Conservation (phyloP, 768 basidiomycete genomes). For the Gymnopilus dilepis region DNA sequence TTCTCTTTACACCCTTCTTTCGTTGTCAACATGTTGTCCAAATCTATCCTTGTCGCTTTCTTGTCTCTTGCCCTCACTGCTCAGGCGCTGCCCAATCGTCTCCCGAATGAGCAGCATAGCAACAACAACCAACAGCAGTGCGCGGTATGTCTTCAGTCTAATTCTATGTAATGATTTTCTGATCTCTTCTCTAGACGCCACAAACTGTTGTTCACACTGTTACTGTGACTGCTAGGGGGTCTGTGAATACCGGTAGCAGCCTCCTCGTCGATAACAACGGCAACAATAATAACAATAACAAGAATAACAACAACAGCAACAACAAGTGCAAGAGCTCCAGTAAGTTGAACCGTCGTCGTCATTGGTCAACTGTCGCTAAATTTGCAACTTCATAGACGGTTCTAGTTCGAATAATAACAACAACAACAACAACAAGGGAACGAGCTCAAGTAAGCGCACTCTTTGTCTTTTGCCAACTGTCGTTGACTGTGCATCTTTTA, state of each 20-base stretch:
- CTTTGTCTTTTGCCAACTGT: no score
- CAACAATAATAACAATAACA: neutral
- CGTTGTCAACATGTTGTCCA: conserved; percentile 45
- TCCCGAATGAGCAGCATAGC: conserved; percentile 15
- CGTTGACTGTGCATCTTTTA: no score
- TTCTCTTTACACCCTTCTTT: conserved; percentile 18
- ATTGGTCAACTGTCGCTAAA: neutral
- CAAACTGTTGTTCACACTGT: conserved; percentile 37
- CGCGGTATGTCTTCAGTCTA: conserved; percentile 24
- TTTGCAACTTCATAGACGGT: neutral
- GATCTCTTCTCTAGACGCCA: conserved; percentile 23
- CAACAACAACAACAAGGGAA: no score
- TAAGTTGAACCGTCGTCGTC: neutral
- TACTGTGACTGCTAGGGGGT: conserved; percentile 39
- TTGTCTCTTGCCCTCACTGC: conserved; percentile 43
- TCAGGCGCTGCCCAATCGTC: conserved; percentile 36
- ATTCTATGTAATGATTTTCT: conserved; percentile 5
- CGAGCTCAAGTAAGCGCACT: no score
- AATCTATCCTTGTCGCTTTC: conserved; percentile 44
- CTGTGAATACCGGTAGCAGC: conserved; percentile 18
- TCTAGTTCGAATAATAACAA: no score
- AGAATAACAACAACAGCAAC: no score
- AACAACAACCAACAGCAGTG: conserved; percentile 22
- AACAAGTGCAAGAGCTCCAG: neutral
- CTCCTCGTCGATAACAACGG: conserved; percentile 1